These are phyloP conservation scores for Oryza meridionalis DNA, from an alignment of 176 grass and related monocot genomes.

Conservation along the genomic window DNA sequence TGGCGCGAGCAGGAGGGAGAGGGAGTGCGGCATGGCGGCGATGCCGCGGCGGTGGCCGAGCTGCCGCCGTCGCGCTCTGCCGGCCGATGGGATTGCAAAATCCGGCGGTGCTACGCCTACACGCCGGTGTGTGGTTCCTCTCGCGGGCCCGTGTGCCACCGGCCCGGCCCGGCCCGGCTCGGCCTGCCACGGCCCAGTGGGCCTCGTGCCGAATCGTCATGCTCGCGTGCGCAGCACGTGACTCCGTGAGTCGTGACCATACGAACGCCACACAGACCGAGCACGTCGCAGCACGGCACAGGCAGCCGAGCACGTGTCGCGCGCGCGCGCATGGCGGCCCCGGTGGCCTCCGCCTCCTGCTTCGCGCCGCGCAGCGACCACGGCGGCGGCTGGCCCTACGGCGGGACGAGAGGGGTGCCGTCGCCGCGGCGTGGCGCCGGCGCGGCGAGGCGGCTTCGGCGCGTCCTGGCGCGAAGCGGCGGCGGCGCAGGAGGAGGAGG, in stretches of 20 bases:
- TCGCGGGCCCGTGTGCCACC: background rate
- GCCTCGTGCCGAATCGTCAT: background rate
- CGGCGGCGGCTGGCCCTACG: background rate
- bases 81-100: background rate
- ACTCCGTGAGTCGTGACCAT: background rate
- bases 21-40: constrained; percentile 28
- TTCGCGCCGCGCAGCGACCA: background rate
- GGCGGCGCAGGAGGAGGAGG: background rate
- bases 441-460: background rate
- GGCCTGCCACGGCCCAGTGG: no score
- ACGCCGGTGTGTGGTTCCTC: background rate
- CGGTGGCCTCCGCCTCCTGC: background rate
- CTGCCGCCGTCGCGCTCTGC: constrained; percentile 6
- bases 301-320: background rate
- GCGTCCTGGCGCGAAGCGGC: constrained; percentile 20
- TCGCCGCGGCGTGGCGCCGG: constrained; percentile 2
- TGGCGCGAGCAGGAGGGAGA: constrained; percentile 25
- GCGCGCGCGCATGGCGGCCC: background rate
- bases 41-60: background rate
- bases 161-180: no score
- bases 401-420: background rate
- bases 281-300: background rate
- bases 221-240: no score
- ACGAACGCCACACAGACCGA: background rate
- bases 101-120: background rate